These are phyloP conservation scores for Cystobasidium ongulense DNA, from an alignment of 768 basidiomycete species.

Conservation along the genomic window DNA sequence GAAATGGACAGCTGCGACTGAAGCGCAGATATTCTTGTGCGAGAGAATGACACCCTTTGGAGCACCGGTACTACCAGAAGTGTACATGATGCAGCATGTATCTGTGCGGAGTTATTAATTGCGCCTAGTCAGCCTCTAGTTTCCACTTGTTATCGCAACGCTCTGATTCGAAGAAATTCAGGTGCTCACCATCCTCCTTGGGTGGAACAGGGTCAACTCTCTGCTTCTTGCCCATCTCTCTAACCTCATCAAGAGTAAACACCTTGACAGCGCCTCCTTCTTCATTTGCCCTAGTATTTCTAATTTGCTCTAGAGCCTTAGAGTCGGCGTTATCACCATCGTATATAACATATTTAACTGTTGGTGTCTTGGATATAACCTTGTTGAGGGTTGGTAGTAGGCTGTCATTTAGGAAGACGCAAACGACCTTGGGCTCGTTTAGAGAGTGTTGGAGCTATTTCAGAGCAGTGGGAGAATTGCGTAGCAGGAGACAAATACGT, in stretches of 20 bases:
- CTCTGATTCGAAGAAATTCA: not conserved
- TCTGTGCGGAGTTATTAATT: conserved; percentile 45
- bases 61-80: conserved; percentile 78
- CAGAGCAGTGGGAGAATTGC: not conserved
- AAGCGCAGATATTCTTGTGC: conserved; percentile 75
- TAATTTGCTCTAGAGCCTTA: conserved; percentile 56
- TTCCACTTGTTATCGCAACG: too few relatives aligned
- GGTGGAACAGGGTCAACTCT: conserved; percentile 54
- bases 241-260: conserved; percentile 62
- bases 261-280: conserved; percentile 52
- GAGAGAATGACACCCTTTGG: conserved; percentile 91
- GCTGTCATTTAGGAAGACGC: conserved; percentile 84
- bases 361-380: conserved; percentile 63
- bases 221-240: conserved; percentile 57
- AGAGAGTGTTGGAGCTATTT: conserved; percentile 79
- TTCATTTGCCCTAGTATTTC: conserved; percentile 42
- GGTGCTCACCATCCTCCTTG: conserved; percentile 35
- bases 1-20: conserved; percentile 68
- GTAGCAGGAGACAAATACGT: not conserved
- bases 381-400: conserved; percentile 69
- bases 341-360: conserved; percentile 72
- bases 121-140: too few relatives aligned
- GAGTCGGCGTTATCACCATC: conserved; percentile 55
- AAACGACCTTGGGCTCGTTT: conserved; percentile 72
- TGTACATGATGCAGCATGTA: conserved; percentile 69